Evolutionary conservation across 2,329 filamentous ascomycete genomes (phyloP).

Genomic region (Zopfia rhizophila): DNA sequence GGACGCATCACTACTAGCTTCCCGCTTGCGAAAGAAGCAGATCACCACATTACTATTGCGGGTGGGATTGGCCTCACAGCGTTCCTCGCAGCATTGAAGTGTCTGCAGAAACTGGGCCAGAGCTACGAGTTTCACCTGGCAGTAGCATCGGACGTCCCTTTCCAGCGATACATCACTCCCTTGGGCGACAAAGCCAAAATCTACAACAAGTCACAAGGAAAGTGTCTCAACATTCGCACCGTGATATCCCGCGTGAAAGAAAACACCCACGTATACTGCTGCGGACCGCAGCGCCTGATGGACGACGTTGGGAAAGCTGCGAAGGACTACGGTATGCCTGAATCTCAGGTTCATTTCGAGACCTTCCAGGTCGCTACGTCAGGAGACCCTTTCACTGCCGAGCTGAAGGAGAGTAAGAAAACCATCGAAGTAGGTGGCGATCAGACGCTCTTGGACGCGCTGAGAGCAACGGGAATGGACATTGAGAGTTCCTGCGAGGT

Average conservation of each 20-base stretch:
- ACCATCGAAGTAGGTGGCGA: conserved; percentile 57
- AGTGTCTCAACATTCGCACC: conserved; percentile 62
- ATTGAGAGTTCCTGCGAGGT: conserved; percentile 56
- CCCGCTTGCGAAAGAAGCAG: conserved; percentile 58
- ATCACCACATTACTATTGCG: conserved; percentile 70
- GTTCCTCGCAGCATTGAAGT: conserved; percentile 64
- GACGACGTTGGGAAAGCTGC: conserved; percentile 60
- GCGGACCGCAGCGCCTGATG: conserved; percentile 69
- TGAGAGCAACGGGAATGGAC: conserved; percentile 57
- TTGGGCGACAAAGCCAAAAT: conserved; percentile 58
- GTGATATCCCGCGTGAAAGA: conserved; percentile 61
- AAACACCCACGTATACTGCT: conserved; percentile 70
- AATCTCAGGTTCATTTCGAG: conserved; percentile 69
- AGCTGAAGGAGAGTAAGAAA: conserved; percentile 58
- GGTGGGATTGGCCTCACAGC: conserved; percentile 75
- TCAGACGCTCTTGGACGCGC: conserved; percentile 53
- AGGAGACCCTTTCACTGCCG: conserved; percentile 70
- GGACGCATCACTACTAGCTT: conserved; percentile 64
- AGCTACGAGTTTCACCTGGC: conserved; percentile 69
- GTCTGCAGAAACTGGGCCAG: conserved; percentile 36
- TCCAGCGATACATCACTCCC: conserved; percentile 58
- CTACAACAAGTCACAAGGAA: conserved; percentile 64
- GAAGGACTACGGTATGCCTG: conserved; percentile 55
- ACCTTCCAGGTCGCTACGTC: conserved; percentile 65
- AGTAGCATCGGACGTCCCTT: conserved; percentile 66